Percentiles rank a stretch among this genome's conserved stretches.
Evolutionary conservation across 2,329 filamentous ascomycete genomes (phyloP).

Genomic region (Aureobasidium vineae): DNA sequence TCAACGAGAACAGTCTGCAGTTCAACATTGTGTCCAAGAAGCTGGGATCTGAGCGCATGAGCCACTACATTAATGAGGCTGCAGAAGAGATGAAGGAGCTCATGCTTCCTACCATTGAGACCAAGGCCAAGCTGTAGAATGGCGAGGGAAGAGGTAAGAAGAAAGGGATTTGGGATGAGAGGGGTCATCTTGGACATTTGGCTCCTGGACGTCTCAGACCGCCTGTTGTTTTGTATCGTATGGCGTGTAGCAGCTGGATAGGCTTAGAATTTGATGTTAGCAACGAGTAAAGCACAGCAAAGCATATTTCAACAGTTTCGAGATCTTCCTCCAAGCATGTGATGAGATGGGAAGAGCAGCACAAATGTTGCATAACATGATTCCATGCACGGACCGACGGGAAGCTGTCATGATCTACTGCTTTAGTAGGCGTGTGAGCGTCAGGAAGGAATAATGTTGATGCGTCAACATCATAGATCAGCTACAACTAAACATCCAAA

Average conservation of each 20-base stretch:
- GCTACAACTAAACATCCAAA: too few relatives aligned
- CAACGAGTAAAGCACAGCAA: background rate
- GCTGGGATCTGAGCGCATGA: conserved; percentile 87
- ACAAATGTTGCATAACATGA: too few relatives aligned
- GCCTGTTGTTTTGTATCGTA: background rate
- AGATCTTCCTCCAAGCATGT: too few relatives aligned
- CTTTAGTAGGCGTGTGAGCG: too few relatives aligned
- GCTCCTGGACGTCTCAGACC: conserved; percentile 20
- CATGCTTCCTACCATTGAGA: conserved; percentile 73
- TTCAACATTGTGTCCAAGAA: conserved; percentile 98
- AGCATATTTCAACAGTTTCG: background rate
- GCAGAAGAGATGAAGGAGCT: conserved; percentile 86
- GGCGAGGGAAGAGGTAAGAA: background rate
- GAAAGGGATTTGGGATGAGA: conserved; percentile 6
- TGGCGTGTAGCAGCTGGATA: background rate
- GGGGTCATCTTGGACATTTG: conserved; percentile 8
- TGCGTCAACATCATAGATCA: too few relatives aligned
- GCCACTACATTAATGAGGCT: conserved; percentile 91
- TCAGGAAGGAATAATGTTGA: too few relatives aligned
- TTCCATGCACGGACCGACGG: too few relatives aligned
- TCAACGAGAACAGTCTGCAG: conserved; percentile 98
- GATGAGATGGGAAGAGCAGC: too few relatives aligned
- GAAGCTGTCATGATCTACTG: too few relatives aligned
- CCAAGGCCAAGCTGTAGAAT: conserved; percentile 80
- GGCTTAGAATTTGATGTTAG: conserved; percentile 2